Base-by-base conservation (phyloP, 1,139 yeast species). In the Eremothecium coryli region DNA sequence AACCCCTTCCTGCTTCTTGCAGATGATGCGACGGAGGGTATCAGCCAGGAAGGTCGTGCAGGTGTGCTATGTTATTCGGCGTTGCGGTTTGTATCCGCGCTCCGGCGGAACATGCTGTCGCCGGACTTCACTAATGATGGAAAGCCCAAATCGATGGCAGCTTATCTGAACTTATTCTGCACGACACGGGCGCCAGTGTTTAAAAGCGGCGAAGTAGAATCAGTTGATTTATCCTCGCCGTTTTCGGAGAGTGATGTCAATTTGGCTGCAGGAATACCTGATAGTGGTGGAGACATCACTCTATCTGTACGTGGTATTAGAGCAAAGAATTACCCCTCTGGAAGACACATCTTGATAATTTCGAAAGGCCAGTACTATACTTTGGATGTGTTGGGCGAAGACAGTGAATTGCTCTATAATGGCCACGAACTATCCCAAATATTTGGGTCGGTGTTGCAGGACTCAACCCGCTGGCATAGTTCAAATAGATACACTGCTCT, bases 1-100 rank as follows among this genome's bases (percentile, higher is more conserved):
- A 80, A 80, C 49, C 93, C 93, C 0, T 80, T 77, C 46, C 64
- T 80, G 45, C 70, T 80, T 6, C 56, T 80, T 20, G 85, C 79
- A 44, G 81, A 79, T 49, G 93, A 80, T 46, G 86, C 88, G 1
- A 67, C 73, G 44, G 71, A 68, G 38, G 75, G 77, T 21, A 62
- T 84, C 4, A 64, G 70, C 39, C 90, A 80, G 58, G 64, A 73
- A 3, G 78, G 74, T 42, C 57, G 88, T 31, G 76, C 86, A 4
- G 76, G 86, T 2, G 76, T 71, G 26, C 60, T 80, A 46, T 67
- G 79, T 29, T 70, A 74, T 40, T 76, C 85, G 2, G 69, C 82
- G 3, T 61, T 79, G 48, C 71, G 82, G 53, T 80, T 80, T 44
- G 66, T 77, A 11, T 61, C 75, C 11, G 71, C 81, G 17, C 60